These are phyloP conservation scores for Musa acuminata DNA, from an alignment of 176 grass and related monocot species.

Conservation along the genomic window DNA sequence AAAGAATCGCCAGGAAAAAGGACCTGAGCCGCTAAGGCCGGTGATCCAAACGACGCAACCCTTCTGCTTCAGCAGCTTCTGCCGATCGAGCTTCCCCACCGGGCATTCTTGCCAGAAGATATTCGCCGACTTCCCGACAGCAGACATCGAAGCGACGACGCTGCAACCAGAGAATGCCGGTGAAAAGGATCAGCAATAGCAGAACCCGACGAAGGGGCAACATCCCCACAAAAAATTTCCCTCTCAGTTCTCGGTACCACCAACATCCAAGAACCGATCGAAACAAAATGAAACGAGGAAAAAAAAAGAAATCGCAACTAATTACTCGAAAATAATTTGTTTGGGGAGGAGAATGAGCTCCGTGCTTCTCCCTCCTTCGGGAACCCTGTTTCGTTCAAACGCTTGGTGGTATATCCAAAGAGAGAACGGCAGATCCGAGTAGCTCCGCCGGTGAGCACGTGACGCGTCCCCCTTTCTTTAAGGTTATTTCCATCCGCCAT, in stretches of 20 bases:
- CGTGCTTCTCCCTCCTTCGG: too few species aligned
- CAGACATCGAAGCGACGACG: not conserved
- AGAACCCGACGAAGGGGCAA: not conserved
- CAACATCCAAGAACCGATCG: not conserved
- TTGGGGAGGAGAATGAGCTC: too few species aligned
- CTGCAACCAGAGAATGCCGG: not conserved
- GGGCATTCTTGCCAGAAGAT: slow-evolving; percentile 11
- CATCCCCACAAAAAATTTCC: not conserved
- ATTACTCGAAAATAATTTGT: too few species aligned
- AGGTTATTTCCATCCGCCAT: too few species aligned
- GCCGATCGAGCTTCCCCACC: slow-evolving; percentile 1
- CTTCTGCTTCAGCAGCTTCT: slow-evolving; percentile 12
- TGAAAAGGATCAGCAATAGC: not conserved
- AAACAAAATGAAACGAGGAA: not conserved
- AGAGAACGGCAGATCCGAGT: too few species aligned
- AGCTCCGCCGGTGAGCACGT: too few species aligned
- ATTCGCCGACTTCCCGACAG: slow-evolving; percentile 1
- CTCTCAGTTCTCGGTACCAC: not conserved
- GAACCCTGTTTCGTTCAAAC: too few species aligned
- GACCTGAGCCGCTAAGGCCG: slow-evolving; percentile 9
- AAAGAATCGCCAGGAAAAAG: not conserved
- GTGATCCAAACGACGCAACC: slow-evolving; percentile 10
- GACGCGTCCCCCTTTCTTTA: too few species aligned
- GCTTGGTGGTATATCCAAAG: too few species aligned
- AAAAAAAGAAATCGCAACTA: too few species aligned